Evolutionary conservation across 495 filamentous ascomycete species (phyloP).

Genomic region (Symbiotaphrina buchneri): DNA sequence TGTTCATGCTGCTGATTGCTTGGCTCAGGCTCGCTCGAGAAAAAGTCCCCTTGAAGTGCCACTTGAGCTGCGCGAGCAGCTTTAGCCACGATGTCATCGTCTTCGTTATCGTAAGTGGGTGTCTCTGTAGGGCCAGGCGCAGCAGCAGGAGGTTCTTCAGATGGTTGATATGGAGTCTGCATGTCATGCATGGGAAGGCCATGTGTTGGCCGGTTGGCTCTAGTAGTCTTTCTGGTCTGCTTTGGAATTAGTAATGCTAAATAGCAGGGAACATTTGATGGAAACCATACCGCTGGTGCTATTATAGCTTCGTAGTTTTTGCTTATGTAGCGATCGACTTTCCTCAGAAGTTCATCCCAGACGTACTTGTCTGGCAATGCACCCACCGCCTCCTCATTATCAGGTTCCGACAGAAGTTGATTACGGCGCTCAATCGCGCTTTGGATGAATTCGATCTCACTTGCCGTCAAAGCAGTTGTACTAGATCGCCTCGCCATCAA

Average conservation of each 20-base stretch:
- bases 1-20: constrained; percentile 13
- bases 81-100: constrained; percentile 27
- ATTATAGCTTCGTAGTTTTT: constrained; percentile 49
- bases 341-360: constrained; percentile 57
- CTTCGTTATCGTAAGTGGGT: constrained; percentile 21
- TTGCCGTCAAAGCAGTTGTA: constrained; percentile 35
- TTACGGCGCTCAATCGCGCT: constrained; percentile 39
- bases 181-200: too few species aligned
- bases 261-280: too few species aligned
- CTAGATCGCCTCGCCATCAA: constrained; percentile 43
- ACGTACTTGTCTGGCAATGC: constrained; percentile 53
- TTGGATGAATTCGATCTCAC: constrained; percentile 53
- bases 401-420: constrained; percentile 38
- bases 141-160: too few species aligned
- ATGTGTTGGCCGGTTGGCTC: too few species aligned
- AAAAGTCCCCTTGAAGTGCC: too few species aligned
- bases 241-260: too few species aligned
- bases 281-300: too few species aligned
- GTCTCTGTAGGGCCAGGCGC: constrained; percentile 17
- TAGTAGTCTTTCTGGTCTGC: too few species aligned
- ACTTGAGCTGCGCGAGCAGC: constrained; percentile 29
- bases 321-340: constrained; percentile 50
- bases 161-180: too few species aligned
- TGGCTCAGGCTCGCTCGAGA: too few species aligned
- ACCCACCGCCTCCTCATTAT: constrained; percentile 34